Evolutionary conservation across 768 basidiomycete species (phyloP), one percentile per base, ranked within the genome.

Genomic region (Rhizopogon rudus): DNA sequence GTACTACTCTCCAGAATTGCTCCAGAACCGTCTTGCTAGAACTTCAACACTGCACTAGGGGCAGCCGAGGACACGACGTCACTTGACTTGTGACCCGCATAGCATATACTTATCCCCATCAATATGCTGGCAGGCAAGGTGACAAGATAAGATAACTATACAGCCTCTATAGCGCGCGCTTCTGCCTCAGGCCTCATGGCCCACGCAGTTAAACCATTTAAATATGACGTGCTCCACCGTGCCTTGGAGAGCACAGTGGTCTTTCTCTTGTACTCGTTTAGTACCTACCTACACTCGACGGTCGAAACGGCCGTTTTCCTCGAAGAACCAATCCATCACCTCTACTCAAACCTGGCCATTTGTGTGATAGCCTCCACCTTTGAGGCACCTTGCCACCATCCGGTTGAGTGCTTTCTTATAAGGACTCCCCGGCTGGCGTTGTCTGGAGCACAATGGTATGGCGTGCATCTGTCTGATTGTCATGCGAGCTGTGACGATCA

Each of bases 211-310:
- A 52, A 42, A 22, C 41, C 25, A 6, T 29, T 52, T 45, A 56
- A 53, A 56, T 52, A 53, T 20, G 52, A 43, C 42, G 6, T 9
- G 35, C 35, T 56, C 43, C 55, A 53, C 43, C 14, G 8, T 54
- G 20, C 51, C 54, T 51, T 51, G 50, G 50, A 51, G 40, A 33
- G n/a, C 33, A 35, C 20, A 49, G 33, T 33, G 4, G 20, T 35
- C 33, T 22, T 22, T 35, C 33, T 49, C 14, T 35, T 49, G 8
- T 33, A 35, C 46, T 46, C 13, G 12, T 14, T 33, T 31, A n/a
- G 22, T 25, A 25, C 25, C 25, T 5, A 25, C 25, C 25, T 10
- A 33, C 7, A 7, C 9, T 33, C 31, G 31, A 33, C 31, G 13
- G 45, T 48, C 45, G 6, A 31, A 33, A 6, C 45, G 31, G 17